These are phyloP conservation scores for Aspergillus hancockii DNA, from an alignment of 495 filamentous ascomycete genomes.

Conservation along the genomic window DNA sequence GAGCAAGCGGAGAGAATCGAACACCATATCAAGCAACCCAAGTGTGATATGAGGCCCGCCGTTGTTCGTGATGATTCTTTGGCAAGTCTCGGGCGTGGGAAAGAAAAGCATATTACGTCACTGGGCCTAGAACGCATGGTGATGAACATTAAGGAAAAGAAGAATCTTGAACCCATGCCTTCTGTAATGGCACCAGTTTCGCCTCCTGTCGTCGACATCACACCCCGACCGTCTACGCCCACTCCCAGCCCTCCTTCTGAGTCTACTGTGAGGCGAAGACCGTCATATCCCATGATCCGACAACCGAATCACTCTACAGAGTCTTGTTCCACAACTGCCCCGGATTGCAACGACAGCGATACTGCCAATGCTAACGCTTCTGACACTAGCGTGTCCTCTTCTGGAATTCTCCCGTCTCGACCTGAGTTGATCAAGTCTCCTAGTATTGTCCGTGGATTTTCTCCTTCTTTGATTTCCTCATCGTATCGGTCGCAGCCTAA, in stretches of 20 bases:
- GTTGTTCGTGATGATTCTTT: conserved; percentile 52
- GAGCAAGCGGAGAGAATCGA: conserved; percentile 73
- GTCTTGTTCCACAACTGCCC: conserved; percentile 55
- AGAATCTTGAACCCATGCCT: conserved; percentile 61
- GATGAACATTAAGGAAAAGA: conserved; percentile 77
- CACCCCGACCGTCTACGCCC: conserved; percentile 45
- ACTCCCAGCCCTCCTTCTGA: conserved; percentile 43
- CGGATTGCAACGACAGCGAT: conserved; percentile 50
- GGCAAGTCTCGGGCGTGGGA: conserved; percentile 61
- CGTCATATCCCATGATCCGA: conserved; percentile 20
- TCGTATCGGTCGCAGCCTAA: conserved; percentile 66
- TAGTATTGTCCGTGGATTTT: conserved; percentile 85
- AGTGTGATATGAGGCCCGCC: conserved; percentile 44
- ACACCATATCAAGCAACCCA: conserved; percentile 56
- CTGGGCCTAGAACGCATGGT: conserved; percentile 88
- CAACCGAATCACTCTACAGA: conserved; percentile 48
- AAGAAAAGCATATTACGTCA: conserved; percentile 89
- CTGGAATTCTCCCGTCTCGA: conserved; percentile 33
- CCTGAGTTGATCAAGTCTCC: conserved; percentile 60
- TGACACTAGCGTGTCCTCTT: conserved; percentile 55
- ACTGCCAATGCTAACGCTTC: conserved; percentile 39
- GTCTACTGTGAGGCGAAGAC: conserved; percentile 28
- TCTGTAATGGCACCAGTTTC: conserved; percentile 41
- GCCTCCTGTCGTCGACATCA: conserved; percentile 57
- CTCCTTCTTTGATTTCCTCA: conserved; percentile 71